Conservation (phyloP, 2,329 filamentous ascomycete species). For the Aspergillus alliaceus region DNA sequence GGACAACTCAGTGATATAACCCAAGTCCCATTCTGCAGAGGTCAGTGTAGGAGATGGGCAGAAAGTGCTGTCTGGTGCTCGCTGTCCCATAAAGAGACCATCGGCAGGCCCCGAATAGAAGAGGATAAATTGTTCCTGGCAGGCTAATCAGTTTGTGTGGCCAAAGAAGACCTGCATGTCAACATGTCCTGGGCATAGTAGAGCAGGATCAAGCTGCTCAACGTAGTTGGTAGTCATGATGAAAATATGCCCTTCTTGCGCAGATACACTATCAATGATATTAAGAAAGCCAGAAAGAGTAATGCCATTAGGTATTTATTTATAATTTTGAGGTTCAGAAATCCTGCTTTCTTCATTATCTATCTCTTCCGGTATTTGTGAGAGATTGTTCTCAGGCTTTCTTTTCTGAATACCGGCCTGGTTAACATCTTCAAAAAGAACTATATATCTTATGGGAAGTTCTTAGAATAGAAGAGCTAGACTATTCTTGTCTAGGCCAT, state of each 20-base stretch:
- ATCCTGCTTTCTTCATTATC: not conserved
- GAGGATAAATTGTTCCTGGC: too few species aligned
- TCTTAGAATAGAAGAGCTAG: conserved; percentile 57
- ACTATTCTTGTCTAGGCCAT: conserved; percentile 60
- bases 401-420: conserved; percentile 51
- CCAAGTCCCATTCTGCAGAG: not conserved
- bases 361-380: not conserved
- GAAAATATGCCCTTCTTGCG: conserved; percentile 75
- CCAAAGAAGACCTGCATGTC: conserved; percentile 61
- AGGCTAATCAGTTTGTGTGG: too few species aligned
- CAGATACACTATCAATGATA: conserved; percentile 78
- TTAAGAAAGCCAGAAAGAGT: conserved; percentile 78
- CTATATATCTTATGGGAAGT: conserved; percentile 32
- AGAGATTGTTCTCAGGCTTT: not conserved
- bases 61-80: too few species aligned
- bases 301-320: too few species aligned
- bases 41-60: not conserved
- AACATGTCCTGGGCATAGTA: conserved; percentile 72
- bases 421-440: conserved; percentile 66
- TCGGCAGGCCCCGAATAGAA: conserved; percentile 6
- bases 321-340: not conserved
- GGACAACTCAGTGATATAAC: not conserved
- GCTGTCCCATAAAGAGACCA: not conserved
- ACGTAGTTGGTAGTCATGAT: conserved; percentile 82
- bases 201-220: conserved; percentile 69